Percentiles rank a stretch among this genome's conserved stretches.
Conservation (phyloP, 1,139 yeast genomes). For the Candida labiduridarum region DNA sequence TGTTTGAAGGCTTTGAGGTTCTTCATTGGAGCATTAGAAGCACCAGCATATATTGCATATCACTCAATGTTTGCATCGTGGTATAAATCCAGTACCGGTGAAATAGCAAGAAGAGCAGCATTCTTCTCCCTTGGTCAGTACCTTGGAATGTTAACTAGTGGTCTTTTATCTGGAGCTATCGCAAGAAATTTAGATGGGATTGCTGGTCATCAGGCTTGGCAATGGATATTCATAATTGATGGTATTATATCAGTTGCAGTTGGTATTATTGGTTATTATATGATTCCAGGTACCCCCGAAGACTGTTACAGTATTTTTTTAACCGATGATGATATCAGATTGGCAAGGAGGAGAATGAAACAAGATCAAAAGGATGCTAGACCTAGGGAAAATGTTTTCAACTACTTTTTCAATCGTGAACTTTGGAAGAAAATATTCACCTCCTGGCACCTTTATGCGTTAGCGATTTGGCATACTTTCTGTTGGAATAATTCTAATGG, state of each 20-base stretch:
- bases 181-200: conserved; percentile 43
- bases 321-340: too few relatives aligned
- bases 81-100: conserved; percentile 53
- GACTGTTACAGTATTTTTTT: too few relatives aligned
- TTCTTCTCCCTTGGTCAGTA: conserved; percentile 43
- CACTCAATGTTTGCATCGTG: conserved; percentile 65
- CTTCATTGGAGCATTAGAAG: conserved; percentile 63
- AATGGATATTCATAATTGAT: too few relatives aligned
- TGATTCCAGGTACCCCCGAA: too few relatives aligned
- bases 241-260: too few relatives aligned
- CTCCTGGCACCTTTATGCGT: conserved; percentile 58
- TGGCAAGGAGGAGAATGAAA: conserved; percentile 59
- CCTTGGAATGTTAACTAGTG: conserved; percentile 63
- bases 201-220: too few relatives aligned
- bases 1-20: conserved; percentile 61
- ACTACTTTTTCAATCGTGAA: conserved; percentile 32
- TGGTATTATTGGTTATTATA: too few relatives aligned
- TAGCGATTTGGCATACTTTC: conserved; percentile 25
- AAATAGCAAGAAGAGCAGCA: conserved; percentile 56
- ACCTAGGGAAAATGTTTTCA: conserved; percentile 30
- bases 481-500: too few relatives aligned
- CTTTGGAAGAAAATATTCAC: conserved; percentile 53
- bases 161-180: conserved; percentile 65
- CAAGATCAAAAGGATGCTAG: conserved; percentile 40
- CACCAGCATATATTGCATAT: conserved; percentile 59